Evolutionary conservation across 2,329 filamentous ascomycete genomes (phyloP), one percentile per base, ranked within the genome.

Genomic region (Colletotrichum karsti): DNA sequence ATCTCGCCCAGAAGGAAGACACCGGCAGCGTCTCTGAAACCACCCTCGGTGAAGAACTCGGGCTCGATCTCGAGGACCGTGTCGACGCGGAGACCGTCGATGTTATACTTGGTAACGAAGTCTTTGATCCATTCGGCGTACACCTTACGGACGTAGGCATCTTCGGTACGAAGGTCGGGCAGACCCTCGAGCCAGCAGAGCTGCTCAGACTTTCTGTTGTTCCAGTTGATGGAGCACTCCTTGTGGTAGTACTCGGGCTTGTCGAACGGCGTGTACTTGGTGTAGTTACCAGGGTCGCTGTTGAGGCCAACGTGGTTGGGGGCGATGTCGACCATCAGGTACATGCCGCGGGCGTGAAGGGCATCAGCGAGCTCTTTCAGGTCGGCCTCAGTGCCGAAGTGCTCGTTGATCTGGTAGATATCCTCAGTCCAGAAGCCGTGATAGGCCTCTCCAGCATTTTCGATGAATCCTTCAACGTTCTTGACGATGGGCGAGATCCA

Each of bases 1-100:
- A 91, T 87, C 73, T 92, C 90, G 7, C 89, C 89, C 13, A 90
- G 81, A 5, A 84, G 81, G 75, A 89, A 91, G 1, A 90, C 86
- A 4, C 87, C 88, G 2, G 87, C 82, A 2, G 83, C 85, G 5
- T 80, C 73, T 15, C 83, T 78, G 72, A 91, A 91, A 0, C 74
- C 77, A 13, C 65, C 61, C 0, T 54, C 44, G 0, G 85, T 78
- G 80, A 88, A 90, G 76, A 90, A 92, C 9, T 81, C 81, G 67
- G 85, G 84, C 69, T 89, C 83, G 15, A 90, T 86, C 74, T 91
- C 87, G 76, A 88, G 89, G 69, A 86, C 87, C 0, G 87, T 89
- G 69, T 91, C 88, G 70, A 90, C 85, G 55, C 88, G 86, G 4
- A 90, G 79, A 5, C 88, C 87, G 73, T 89, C 88, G 80, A 91